Conservation (phyloP, 805 yeast genomes). For the Saccharomycopsis fermentans region DNA sequence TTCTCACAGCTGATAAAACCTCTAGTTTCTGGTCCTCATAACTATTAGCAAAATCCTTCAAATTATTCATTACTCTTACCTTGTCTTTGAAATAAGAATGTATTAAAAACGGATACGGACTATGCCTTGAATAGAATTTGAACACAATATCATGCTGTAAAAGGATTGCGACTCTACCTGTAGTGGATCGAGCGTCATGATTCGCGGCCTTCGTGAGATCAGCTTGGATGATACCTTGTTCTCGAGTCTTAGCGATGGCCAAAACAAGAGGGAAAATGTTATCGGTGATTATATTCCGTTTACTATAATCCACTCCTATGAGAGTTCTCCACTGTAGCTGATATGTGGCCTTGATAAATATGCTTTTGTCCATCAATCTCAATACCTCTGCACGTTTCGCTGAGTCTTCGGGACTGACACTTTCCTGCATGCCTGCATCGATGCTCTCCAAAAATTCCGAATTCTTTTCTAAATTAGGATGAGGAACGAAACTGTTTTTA, state of each 20-base stretch:
- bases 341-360: neutral
- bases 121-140: neutral
- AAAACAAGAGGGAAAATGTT: neutral
- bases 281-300: neutral
- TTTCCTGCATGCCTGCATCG: neutral
- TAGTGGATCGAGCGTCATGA: conserved; percentile 7
- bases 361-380: neutral
- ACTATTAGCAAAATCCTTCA: neutral
- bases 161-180: conserved; percentile 3
- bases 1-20: neutral
- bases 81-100: conserved; percentile 2
- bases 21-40: neutral
- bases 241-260: conserved; percentile 2
- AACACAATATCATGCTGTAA: neutral
- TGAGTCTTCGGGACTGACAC: neutral
- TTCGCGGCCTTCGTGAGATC: conserved; percentile 2
- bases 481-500: neutral
- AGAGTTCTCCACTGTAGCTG: conserved; percentile 4
- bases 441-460: neutral
- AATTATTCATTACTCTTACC: neutral
- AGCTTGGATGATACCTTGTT: neutral
- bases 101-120: neutral
- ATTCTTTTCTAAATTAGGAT: neutral
- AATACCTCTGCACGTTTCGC: neutral
- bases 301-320: conserved; percentile 1